Conservation (phyloP, 352 stramenopile genomes). For the Pythium periplocum region DNA sequence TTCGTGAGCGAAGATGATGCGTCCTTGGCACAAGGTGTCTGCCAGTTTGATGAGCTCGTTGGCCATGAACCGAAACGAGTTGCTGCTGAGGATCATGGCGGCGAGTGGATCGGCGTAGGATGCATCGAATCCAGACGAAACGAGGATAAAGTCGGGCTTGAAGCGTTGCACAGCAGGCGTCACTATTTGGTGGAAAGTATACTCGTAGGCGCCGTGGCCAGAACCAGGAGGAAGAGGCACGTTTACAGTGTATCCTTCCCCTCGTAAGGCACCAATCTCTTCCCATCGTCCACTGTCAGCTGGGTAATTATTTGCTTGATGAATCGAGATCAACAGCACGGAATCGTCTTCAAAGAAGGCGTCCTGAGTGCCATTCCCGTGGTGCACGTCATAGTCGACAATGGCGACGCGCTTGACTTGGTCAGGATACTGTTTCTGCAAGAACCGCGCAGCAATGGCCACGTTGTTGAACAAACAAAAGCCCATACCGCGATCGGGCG, state of each 20-base stretch:
- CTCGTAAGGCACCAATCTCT: constrained; percentile 35
- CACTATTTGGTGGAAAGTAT: constrained; percentile 63
- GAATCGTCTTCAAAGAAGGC: constrained; percentile 75
- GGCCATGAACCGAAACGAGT: constrained; percentile 65
- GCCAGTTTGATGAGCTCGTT: constrained; percentile 42
- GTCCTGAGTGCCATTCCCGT: constrained; percentile 95
- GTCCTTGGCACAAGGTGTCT: constrained; percentile 33
- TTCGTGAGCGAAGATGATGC: constrained; percentile 75
- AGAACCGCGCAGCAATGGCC: constrained; percentile 45
- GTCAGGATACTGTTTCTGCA: constrained; percentile 49
- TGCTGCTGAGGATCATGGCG: constrained; percentile 80
- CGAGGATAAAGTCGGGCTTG: constrained; percentile 71
- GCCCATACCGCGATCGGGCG: constrained; percentile 46
- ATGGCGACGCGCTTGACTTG: constrained; percentile 88
- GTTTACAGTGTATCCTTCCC: constrained; percentile 69
- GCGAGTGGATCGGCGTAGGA: constrained; percentile 79
- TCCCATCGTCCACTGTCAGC: constrained; percentile 33
- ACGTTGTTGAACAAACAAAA: constrained; percentile 78
- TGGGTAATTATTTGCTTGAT: constrained; percentile 84
- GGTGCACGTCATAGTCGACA: constrained; percentile 95
- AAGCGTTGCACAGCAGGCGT: constrained; percentile 62
- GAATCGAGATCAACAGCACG: constrained; percentile 73
- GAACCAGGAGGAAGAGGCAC: constrained; percentile 82
- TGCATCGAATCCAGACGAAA: constrained; percentile 74
- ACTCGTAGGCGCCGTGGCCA: constrained; percentile 62